Conservation (phyloP, 1,284 basidiomycete genomes). For the Ustilago shanxiensis region DNA sequence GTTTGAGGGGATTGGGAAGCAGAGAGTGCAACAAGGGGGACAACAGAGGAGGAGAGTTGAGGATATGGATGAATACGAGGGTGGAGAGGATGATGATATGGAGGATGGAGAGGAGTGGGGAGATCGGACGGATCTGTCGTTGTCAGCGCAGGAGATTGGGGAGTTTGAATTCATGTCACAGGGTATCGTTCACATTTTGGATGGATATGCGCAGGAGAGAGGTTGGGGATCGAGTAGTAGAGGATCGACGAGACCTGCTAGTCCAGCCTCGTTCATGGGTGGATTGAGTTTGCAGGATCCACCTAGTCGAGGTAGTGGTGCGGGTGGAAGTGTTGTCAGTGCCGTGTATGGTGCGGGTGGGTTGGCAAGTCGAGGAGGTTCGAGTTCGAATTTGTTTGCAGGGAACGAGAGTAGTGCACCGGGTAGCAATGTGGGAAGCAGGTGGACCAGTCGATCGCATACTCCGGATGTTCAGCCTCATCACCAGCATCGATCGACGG, state of each 20-base stretch:
- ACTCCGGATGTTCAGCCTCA: slow-evolving; percentile 31
- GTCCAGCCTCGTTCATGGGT: slow-evolving; percentile 33
- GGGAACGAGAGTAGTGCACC: slow-evolving; percentile 10
- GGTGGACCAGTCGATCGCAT: slow-evolving; percentile 49
- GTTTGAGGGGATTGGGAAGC: slow-evolving; percentile 78
- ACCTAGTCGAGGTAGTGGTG: background rate
- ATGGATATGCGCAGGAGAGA: slow-evolving; percentile 56
- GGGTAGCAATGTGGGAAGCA: slow-evolving; percentile 42
- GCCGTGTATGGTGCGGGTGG: slow-evolving; percentile 26
- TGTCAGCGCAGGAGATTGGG: slow-evolving; percentile 58
- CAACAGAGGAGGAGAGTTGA: slow-evolving; percentile 1
- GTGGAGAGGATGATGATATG: slow-evolving; percentile 25
- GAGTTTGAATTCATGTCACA: slow-evolving; percentile 63
- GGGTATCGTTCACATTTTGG: slow-evolving; percentile 60
- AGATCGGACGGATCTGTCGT: slow-evolving; percentile 50
- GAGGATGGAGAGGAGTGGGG: slow-evolving; percentile 41
- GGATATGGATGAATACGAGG: slow-evolving; percentile 30
- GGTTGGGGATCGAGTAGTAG: slow-evolving; percentile 44
- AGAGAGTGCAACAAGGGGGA: slow-evolving; percentile 5
- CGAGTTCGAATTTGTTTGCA: slow-evolving; percentile 20
- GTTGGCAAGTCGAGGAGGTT: slow-evolving; percentile 20
- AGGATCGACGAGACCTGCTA: slow-evolving; percentile 43
- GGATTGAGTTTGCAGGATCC: slow-evolving; percentile 40
- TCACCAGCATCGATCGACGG: background rate
- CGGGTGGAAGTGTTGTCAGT: slow-evolving; percentile 11